A percentile compares a stretch with the other conserved stretches of the same genome.
phyloP scores from a whole-genome alignment of 371 early-diverging fungal genomes.

The Zychaea mexicana region DNA sequence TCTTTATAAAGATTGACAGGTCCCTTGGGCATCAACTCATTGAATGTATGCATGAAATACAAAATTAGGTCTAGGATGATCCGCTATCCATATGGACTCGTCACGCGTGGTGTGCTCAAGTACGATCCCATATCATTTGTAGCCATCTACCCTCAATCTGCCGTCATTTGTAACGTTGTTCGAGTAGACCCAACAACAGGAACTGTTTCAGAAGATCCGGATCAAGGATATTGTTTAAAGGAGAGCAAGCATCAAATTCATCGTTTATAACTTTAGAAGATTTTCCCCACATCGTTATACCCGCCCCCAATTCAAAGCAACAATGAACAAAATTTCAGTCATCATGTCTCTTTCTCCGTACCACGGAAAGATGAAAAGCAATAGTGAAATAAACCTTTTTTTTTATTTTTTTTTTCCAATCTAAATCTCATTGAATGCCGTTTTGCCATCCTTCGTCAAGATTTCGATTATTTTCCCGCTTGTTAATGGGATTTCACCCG shows the following conservation, averaged over 20 bases:
- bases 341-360: too few species aligned
- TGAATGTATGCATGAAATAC: too few species aligned
- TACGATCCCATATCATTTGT: slow-evolving; percentile 38
- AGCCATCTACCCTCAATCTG: slow-evolving; percentile 23
- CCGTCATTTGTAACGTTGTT: slow-evolving; percentile 33
- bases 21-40: too few species aligned
- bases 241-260: not conserved
- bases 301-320: too few species aligned
- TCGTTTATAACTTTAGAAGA: not conserved
- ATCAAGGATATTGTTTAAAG: slow-evolving; percentile 27
- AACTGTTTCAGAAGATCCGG: slow-evolving; percentile 26
- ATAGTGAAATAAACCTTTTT: not conserved
- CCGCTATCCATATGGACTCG: slow-evolving; percentile 56
- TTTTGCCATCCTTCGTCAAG: slow-evolving; percentile 52
- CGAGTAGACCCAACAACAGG: slow-evolving; percentile 37
- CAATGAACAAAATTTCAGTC: too few species aligned
- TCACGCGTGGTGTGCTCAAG: slow-evolving; percentile 58
- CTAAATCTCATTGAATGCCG: slow-evolving; percentile 49
- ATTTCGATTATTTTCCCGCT: slow-evolving; percentile 61
- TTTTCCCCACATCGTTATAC: too few species aligned
- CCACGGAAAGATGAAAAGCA: too few species aligned
- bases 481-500: slow-evolving; percentile 37
- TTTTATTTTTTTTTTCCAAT: not conserved
- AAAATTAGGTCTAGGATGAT: slow-evolving; percentile 44
- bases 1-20: not conserved